Evolutionary conservation across 2,329 filamentous ascomycete genomes (phyloP), one percentile per base, ranked within the genome.

Genomic region (Allantophomopsis cytisporea): DNA sequence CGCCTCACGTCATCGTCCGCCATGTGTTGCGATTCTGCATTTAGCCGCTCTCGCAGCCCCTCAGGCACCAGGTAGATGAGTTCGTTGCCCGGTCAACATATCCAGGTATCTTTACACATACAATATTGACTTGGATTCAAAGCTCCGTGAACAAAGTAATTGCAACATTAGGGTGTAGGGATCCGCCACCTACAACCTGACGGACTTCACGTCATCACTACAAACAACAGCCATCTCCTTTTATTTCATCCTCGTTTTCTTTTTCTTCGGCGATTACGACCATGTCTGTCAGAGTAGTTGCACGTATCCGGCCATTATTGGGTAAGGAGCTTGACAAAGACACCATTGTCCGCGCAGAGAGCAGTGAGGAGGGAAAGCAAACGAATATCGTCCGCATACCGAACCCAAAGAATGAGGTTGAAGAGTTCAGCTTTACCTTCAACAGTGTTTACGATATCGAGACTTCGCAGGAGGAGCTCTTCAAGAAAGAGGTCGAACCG

Each of bases 341-440:
- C 63, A 73, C 84, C 44, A 94, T 96, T 50, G 80, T 96, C 48
- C 68, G 64, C 37, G 72, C 77, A 7, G 79, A 79, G 36, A 74
- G 70, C 45, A 71, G 68, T 41, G 72, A 79, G 38, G 63, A 73
- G 36, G 72, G 71, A 48, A 71, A 69, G 47, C 69, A 76, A 15
- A 75, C 72, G 45, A 79, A 70, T 18, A 64, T 93, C 21, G 77
- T 96, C 54, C 81, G 83, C 58, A 93, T 96, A 52, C 89, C 89
- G 3, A 95, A 87, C 55, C 88, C 89, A 0, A 94, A 91, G 65
- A 95, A 95, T 54, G 83, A 85, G 47, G 68, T 73, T 16, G 89
- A 96, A 61, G 83, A 88, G 54, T 96, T 88, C 61, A 87, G 83
- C 39, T 98, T 96, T 58, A 76, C 88, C 39, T 96, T 96, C 69